Base-by-base conservation (phyloP, 1,139 yeast species). In the Geotrichum australiense region DNA sequence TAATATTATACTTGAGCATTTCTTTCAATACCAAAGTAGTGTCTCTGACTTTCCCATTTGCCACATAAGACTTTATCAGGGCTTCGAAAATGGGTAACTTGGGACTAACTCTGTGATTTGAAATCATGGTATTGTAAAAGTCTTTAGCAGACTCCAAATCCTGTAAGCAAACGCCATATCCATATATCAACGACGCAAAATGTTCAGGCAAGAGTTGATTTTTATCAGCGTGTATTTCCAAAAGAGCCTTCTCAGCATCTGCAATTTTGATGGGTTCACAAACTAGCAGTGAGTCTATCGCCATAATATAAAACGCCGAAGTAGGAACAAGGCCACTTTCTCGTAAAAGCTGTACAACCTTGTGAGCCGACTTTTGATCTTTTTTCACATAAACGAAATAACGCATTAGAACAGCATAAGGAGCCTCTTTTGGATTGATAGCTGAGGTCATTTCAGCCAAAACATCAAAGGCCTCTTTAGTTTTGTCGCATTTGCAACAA, bases 11-110 rank as follows among this genome's bases (percentile, higher is more conserved):
- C 25, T 49, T 49, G 32, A 54, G 51, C 71, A 68, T 67, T 21
- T 61, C 64, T 22, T 53, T 47, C 14, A 67, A 46, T 10, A 68
- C 61, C 5, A 37, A 40, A n/a, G 54, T 51, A 3, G 66, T 54
- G 19, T 59, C 62, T 3, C 48, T 43, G 11, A 61, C 55, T 28
- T 49, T 48, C 11, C 55, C 56, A 42, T 64, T 63, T 26, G 53
- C 59, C 12, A 65, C 63, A 35, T 58, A 63, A 1, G 67, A 57
- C 48, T 67, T 70, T 24, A 68, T 45, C 29, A 66, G 47, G 0
- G 71, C 66, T 43, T 61, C 66, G 53, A 64, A 67, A 33, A 66
- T 57, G 37, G 52, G 53, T 43, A 56, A 56, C 49, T 64, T 70
- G 3, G 69, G 69, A 2, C 53, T 50, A 3, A 63, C 58, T 11